Evolutionary conservation across 2,329 filamentous ascomycete species (phyloP).

Genomic region (Corniculantispora saksenae): DNA sequence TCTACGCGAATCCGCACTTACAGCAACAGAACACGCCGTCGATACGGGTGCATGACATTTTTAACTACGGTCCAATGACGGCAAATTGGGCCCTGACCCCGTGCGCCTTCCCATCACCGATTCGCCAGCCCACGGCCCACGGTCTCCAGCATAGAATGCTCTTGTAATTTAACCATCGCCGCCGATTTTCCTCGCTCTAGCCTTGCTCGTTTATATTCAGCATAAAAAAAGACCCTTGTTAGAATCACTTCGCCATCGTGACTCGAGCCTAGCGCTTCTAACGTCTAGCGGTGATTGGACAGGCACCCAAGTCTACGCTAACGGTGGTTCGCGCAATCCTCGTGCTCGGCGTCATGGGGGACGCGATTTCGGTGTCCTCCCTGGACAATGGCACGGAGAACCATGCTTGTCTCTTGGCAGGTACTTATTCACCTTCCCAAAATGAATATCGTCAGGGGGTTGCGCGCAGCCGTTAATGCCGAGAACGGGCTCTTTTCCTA

Average conservation of each 20-base stretch:
- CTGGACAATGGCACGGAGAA: background rate
- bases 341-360: conserved; percentile 10
- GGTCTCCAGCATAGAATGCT: background rate
- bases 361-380: background rate
- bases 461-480: background rate
- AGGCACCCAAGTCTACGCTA: background rate
- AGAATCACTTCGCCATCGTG: conserved; percentile 1
- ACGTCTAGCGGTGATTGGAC: background rate
- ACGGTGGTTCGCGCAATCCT: background rate
- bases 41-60: background rate
- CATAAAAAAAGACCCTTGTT: background rate
- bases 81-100: background rate
- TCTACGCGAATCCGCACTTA: background rate
- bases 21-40: background rate
- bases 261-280: background rate
- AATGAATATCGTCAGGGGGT: background rate
- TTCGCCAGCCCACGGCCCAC: background rate
- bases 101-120: background rate
- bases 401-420: background rate
- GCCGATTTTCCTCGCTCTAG: background rate
- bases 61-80: background rate
- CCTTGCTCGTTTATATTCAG: background rate
- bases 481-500: conserved; percentile 3
- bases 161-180: background rate
- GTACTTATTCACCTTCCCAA: background rate